A percentile compares a stretch with the other conserved stretches of the same genome.
These are phyloP conservation scores for Solanum chilense DNA, from an alignment of 257 asterid species.

Conservation along the genomic window DNA sequence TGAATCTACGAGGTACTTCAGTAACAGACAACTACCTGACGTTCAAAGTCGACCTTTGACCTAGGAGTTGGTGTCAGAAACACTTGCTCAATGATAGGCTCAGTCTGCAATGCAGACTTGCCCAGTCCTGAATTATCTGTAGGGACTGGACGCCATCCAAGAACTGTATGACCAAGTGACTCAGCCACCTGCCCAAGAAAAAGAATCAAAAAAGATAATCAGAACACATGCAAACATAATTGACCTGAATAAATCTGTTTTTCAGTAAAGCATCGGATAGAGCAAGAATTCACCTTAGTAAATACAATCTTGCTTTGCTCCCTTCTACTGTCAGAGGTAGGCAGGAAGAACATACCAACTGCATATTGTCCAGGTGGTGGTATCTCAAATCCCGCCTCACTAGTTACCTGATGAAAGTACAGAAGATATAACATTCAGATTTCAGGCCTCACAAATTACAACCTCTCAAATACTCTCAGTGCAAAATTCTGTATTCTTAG, in stretches of 20 bases:
- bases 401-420: slow-evolving; percentile 40
- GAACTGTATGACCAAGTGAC: slow-evolving; percentile 93
- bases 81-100: slow-evolving; percentile 93
- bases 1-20: background rate
- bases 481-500: background rate
- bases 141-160: slow-evolving; percentile 94
- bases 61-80: slow-evolving; percentile 75
- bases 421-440: background rate
- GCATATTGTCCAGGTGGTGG: slow-evolving; percentile 93
- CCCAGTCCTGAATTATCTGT: slow-evolving; percentile 95
- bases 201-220: background rate
- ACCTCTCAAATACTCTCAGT: background rate
- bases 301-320: slow-evolving; percentile 88
- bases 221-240: background rate
- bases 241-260: background rate
- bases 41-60: slow-evolving; percentile 83
- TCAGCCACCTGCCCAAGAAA: slow-evolving; percentile 68
- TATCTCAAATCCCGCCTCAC: slow-evolving; percentile 69
- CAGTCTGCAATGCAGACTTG: slow-evolving; percentile 88
- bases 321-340: slow-evolving; percentile 78
- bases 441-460: background rate
- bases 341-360: slow-evolving; percentile 98
- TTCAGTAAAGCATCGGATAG: background rate
- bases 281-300: slow-evolving; percentile 42
- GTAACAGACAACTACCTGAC: slow-evolving; percentile 48